These are phyloP conservation scores for Cutaneotrichosporon arboriforme DNA, from an alignment of 1,284 basidiomycete species.

Conservation along the genomic window DNA sequence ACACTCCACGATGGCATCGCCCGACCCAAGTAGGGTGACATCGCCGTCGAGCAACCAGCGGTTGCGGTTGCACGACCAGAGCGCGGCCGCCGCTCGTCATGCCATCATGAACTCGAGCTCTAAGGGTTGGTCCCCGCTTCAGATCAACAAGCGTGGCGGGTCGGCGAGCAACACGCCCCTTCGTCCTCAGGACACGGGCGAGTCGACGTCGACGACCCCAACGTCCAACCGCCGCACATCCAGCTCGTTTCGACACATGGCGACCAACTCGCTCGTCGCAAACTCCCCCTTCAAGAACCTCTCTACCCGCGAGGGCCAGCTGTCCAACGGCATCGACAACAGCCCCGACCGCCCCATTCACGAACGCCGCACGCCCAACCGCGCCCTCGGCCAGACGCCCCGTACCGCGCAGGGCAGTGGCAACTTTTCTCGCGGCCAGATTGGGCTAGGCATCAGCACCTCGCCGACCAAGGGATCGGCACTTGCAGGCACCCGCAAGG, in stretches of 20 bases:
- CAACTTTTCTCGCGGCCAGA: constrained; percentile 31
- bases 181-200: constrained; percentile 22
- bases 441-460: constrained; percentile 37
- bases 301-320: constrained; percentile 20
- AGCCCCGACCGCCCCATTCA: constrained; percentile 33
- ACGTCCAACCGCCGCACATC: constrained; percentile 58
- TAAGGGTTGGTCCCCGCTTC: constrained; percentile 49
- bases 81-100: constrained; percentile 25
- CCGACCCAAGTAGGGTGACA: constrained; percentile 2
- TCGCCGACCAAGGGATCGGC: constrained; percentile 21
- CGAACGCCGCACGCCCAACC: constrained; percentile 26
- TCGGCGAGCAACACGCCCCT: constrained; percentile 10
- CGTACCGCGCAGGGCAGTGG: constrained; percentile 30
- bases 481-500: constrained; percentile 32
- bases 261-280: constrained; percentile 73
- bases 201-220: constrained; percentile 7
- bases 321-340: constrained; percentile 27
- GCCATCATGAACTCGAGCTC: constrained; percentile 45
- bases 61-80: constrained; percentile 11
- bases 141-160: constrained; percentile 41
- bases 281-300: constrained; percentile 77
- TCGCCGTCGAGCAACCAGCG: constrained; percentile 1
- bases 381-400: constrained; percentile 31
- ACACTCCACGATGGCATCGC: constrained; percentile 9
- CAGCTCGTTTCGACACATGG: constrained; percentile 74